Percentiles rank a stretch among this genome's conserved stretches.
Conservation (phyloP, 2,329 filamentous ascomycete species). For the Daldinia sp. region DNA sequence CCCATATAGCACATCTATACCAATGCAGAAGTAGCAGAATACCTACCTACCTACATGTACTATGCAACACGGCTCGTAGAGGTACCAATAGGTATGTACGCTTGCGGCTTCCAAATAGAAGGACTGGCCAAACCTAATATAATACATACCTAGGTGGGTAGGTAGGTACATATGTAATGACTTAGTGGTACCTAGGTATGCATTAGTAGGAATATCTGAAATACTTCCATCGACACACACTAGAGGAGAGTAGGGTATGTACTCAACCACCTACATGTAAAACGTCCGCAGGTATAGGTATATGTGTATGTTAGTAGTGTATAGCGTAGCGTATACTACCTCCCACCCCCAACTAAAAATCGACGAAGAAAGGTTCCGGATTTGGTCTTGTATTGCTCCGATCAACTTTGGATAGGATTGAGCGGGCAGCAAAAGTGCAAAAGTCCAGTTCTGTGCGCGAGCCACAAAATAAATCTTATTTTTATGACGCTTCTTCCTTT, state of each 20-base stretch:
- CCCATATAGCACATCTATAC: conserved; percentile 26
- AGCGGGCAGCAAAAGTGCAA: conserved; percentile 26
- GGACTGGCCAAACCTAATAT: too few relatives aligned
- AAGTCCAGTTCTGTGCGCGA: background rate
- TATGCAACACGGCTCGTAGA: background rate
- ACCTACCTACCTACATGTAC: background rate
- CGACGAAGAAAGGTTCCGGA: conserved; percentile 8
- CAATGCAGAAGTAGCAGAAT: background rate
- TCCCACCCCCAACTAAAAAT: background rate
- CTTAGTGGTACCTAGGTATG: background rate
- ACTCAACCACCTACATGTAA: background rate
- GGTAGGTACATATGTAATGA: background rate
- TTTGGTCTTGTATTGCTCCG: conserved; percentile 6
- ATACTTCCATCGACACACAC: background rate
- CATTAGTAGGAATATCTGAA: background rate
- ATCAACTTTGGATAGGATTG: conserved; percentile 25
- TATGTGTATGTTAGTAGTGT: too few relatives aligned
- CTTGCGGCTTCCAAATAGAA: background rate
- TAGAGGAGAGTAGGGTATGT: background rate
- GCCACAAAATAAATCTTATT: background rate
- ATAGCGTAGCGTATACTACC: background rate
- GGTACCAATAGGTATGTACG: background rate
- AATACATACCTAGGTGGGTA: background rate
- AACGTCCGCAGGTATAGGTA: too few relatives aligned
- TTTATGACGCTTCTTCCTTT: background rate